These are phyloP conservation scores for Aspergillus fumigatiaffinis DNA, from an alignment of 2,329 filamentous ascomycete genomes.

Conservation along the genomic window DNA sequence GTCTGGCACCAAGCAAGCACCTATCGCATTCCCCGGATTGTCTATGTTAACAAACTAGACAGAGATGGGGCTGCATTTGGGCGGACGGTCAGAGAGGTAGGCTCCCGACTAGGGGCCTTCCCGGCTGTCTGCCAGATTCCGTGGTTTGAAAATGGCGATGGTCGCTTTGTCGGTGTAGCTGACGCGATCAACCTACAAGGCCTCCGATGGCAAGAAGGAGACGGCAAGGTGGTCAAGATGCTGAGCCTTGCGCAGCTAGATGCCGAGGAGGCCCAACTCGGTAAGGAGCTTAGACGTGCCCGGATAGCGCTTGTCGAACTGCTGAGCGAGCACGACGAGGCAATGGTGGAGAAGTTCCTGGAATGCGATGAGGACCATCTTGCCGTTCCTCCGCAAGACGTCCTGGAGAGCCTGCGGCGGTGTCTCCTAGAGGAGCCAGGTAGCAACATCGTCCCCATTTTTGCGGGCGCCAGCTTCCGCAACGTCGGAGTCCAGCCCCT, in stretches of 20 bases:
- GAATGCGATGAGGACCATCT: constrained; percentile 70
- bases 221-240: constrained; percentile 60
- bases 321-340: constrained; percentile 83
- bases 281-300: constrained; percentile 68
- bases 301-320: constrained; percentile 75
- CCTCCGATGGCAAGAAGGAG: constrained; percentile 67
- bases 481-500: constrained; percentile 93
- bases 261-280: constrained; percentile 47
- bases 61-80: constrained; percentile 78
- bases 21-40: constrained; percentile 77
- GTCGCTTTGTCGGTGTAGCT: constrained; percentile 75
- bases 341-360: constrained; percentile 78
- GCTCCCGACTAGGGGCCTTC: constrained; percentile 72
- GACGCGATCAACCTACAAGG: constrained; percentile 75
- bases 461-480: constrained; percentile 86
- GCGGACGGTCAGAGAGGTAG: constrained; percentile 80
- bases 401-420: constrained; percentile 70
- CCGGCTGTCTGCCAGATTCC: constrained; percentile 92
- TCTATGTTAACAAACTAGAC: constrained; percentile 83
- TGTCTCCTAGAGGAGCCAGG: constrained; percentile 59
- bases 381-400: constrained; percentile 59
- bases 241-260: constrained; percentile 54
- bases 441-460: constrained; percentile 76
- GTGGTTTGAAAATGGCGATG: constrained; percentile 75
- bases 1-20: constrained; percentile 89